Base-by-base conservation (phyloP, 2,329 filamentous ascomycete species). In the Emydomyces testavorans region DNA sequence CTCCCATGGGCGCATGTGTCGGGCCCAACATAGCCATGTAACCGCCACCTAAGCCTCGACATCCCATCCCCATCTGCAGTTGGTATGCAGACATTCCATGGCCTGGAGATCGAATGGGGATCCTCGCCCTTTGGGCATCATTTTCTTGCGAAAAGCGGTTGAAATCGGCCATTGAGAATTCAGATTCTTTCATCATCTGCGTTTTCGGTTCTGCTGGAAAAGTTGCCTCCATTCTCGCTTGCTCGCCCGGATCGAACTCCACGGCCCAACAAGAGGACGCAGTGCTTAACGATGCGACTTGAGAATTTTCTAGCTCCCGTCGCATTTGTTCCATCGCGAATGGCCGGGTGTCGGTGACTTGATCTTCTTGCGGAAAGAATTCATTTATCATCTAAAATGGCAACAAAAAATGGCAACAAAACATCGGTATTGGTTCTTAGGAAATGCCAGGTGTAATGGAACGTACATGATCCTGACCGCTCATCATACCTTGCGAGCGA, bases 121-220 rank as follows among this genome's bases (percentile, higher is more conserved):
- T 86, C 62, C 67, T 78, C 63, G 69, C 77, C 70, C 68, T 77
- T 59, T 67, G 77, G 60, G 70, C 64, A 54, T 77, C 31, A 20
- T 24, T 80, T 64, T 81, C 77, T 61, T 88, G 83, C 61, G 88
- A 83, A 65, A 94, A 96, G 52, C 81, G 80, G 40, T 85, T 80
- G 64, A 94, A 96, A 56, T 96, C 92, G 38, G 87, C 83, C 21
- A 88, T 74, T 52, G 74, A 83, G 66, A 95, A 94, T 18, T 76
- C 76, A 2, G 76, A 70, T 6, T 52, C 55, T 65, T 75, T 53
- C 68, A 72, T 45, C 61, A 64, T 59, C 52, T 68, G 70, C 56
- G 62, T 56, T 59, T 68, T 57, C 35, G 62, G 46, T 68, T 74
- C 66, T n/a, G n/a, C n/a, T 75, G 78, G 68, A 81, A 76, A 84